Conservation (phyloP, 768 basidiomycete species). For the Fibroporia radiculosa region DNA sequence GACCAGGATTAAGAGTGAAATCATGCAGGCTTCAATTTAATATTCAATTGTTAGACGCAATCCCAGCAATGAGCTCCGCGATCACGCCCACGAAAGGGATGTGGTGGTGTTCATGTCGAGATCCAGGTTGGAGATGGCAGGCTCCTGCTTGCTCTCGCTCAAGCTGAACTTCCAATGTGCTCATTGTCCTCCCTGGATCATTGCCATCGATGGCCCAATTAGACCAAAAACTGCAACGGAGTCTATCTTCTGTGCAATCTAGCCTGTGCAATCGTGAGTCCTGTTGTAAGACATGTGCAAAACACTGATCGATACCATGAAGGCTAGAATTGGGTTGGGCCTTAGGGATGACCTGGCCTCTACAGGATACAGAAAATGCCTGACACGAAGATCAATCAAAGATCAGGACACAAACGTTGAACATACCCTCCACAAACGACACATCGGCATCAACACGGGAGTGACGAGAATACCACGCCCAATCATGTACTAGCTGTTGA, state of each 20-base stretch:
- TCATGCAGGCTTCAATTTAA: no score
- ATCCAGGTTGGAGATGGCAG: constrained; percentile 31
- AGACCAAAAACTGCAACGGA: constrained; percentile 53
- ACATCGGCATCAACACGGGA: constrained; percentile 63
- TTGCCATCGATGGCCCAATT: constrained; percentile 30
- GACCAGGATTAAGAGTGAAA: no score
- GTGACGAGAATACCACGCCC: constrained; percentile 68
- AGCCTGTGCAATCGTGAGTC: constrained; percentile 31
- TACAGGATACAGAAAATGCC: constrained; percentile 64
- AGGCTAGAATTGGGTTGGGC: constrained; percentile 40
- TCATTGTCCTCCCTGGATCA: constrained; percentile 38
- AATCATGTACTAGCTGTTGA: constrained; percentile 67
- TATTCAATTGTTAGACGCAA: no score
- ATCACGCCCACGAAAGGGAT: constrained; percentile 29
- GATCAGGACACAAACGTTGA: no score
- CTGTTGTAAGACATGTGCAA: constrained; percentile 34
- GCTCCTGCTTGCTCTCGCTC: constrained; percentile 28
- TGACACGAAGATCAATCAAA: constrained; percentile 13
- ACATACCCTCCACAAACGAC: constrained; percentile 54
- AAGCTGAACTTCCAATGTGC: constrained; percentile 34
- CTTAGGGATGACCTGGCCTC: constrained; percentile 48
- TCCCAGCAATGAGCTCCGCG: neutral
- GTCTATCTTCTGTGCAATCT: constrained; percentile 40
- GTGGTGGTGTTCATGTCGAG: constrained; percentile 36
- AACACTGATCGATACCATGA: constrained; percentile 28